A percentile compares a stretch with the other conserved stretches of the same genome.
phyloP scores from a whole-genome alignment of 331 rosid species.

The Stylosanthes scabra region DNA sequence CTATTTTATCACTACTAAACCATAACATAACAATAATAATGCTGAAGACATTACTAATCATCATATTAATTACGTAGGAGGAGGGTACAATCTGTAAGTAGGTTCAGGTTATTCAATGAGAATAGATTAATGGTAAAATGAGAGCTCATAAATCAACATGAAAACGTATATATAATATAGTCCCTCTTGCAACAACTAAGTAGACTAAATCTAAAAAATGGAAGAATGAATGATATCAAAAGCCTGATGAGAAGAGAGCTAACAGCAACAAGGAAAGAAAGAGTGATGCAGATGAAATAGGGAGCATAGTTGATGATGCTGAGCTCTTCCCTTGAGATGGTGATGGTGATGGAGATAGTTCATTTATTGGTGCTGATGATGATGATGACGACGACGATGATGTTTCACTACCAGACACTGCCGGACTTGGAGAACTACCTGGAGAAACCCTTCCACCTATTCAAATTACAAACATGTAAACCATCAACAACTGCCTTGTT shows the following conservation, averaged over 20 bases:
- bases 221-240: constrained; percentile 19
- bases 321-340: constrained; percentile 48
- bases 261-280: constrained; percentile 42
- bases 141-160: constrained; percentile 16
- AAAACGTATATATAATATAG: neutral
- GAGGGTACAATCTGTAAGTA: too few relatives aligned
- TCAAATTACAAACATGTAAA: constrained; percentile 25
- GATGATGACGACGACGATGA: too few relatives aligned
- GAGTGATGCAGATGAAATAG: constrained; percentile 51
- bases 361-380: constrained; percentile 15
- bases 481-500: too few relatives aligned
- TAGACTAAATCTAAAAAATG: neutral
- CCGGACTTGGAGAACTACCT: constrained; percentile 32
- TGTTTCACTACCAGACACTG: neutral
- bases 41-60: too few relatives aligned
- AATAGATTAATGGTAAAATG: neutral
- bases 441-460: constrained; percentile 49
- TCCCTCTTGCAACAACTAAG: neutral
- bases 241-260: constrained; percentile 44
- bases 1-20: too few relatives aligned
- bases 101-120: too few relatives aligned
- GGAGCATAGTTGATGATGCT: constrained; percentile 42
- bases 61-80: too few relatives aligned
- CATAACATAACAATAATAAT: too few relatives aligned
- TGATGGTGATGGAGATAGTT: constrained; percentile 49